A percentile compares a stretch with the other conserved stretches of the same genome.
These are phyloP conservation scores for Flaveria ramosissima DNA, from an alignment of 129 eudicot genomes.

Conservation along the genomic window DNA sequence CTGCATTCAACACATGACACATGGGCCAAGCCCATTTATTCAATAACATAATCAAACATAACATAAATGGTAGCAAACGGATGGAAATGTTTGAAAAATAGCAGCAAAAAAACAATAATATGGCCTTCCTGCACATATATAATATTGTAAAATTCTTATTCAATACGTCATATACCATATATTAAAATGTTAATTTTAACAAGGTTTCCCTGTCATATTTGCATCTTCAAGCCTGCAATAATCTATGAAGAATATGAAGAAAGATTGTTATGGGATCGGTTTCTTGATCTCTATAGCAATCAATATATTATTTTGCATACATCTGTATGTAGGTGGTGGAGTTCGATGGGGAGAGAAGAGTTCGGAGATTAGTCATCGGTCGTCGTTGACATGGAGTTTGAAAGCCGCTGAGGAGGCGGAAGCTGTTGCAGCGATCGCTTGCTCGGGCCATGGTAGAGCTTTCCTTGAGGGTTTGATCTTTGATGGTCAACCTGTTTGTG, in stretches of 20 bases:
- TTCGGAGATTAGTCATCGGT: background rate
- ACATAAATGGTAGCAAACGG: no score
- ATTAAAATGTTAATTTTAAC: no score
- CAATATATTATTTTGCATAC: background rate
- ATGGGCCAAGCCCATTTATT: no score
- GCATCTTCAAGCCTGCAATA: background rate
- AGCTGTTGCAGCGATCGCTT: slow-evolving; percentile 55
- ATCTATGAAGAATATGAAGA: background rate
- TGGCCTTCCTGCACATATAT: no score
- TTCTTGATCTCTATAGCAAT: background rate
- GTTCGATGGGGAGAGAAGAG: background rate
- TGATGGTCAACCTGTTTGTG: slow-evolving; percentile 60
- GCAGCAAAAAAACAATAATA: no score
- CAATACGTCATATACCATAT: no score
- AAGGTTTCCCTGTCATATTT: no score
- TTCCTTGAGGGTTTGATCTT: slow-evolving; percentile 53
- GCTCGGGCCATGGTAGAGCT: slow-evolving; percentile 81
- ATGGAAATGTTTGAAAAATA: no score
- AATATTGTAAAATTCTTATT: no score
- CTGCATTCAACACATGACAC: no score
- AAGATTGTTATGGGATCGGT: background rate
- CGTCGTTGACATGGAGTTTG: slow-evolving; percentile 50
- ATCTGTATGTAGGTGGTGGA: background rate
- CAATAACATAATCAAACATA: no score
- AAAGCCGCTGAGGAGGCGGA: slow-evolving; percentile 73